phyloP scores from a whole-genome alignment of 208 protist species.

The Leishmania lainsoni region DNA sequence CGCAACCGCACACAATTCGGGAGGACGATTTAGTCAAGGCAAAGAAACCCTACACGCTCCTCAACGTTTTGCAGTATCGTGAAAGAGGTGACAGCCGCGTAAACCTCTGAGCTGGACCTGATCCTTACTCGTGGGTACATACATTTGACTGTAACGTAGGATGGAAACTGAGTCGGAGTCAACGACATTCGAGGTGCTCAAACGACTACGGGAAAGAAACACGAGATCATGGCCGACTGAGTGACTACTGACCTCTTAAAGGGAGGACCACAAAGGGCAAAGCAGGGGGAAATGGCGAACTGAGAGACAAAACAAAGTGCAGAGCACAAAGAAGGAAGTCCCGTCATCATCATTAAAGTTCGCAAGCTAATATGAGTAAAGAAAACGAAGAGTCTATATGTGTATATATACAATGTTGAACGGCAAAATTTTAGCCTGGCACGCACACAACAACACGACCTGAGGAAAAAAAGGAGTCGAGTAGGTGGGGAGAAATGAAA shows the following conservation, averaged over 20 bases:
- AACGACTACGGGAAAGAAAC: background rate
- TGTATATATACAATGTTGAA: background rate
- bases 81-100: background rate
- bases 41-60: background rate
- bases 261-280: background rate
- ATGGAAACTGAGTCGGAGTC: background rate
- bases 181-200: background rate
- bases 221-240: background rate
- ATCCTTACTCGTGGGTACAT: background rate
- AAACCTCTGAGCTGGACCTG: background rate
- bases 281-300: background rate
- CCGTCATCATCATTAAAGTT: background rate
- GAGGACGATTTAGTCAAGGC: background rate
- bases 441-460: background rate
- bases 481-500: background rate
- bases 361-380: too few relatives aligned
- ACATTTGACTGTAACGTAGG: background rate
- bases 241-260: background rate
- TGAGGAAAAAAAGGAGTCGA: background rate
- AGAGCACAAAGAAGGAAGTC: background rate
- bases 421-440: background rate
- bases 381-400: too few relatives aligned
- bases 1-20: background rate
- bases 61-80: background rate
- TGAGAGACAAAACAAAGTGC: background rate